These are phyloP conservation scores for Paramecium biaurelia DNA, from an alignment of 73 alveolate species.

Conservation along the genomic window DNA sequence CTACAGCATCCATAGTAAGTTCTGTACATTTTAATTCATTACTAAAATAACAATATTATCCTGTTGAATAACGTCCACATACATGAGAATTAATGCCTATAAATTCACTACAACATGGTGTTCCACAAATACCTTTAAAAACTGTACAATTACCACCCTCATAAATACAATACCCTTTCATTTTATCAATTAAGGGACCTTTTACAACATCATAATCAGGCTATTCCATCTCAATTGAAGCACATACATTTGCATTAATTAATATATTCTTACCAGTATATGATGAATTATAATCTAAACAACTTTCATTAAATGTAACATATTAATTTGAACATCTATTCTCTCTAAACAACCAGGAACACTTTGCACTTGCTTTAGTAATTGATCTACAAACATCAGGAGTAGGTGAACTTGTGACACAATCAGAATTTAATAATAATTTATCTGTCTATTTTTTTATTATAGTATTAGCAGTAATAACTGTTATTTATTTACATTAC, in stretches of 20 bases:
- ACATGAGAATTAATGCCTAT: slow-evolving; percentile 30
- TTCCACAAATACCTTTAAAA: not conserved
- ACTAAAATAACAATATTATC: not conserved
- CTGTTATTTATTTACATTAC: not conserved
- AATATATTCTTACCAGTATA: not conserved
- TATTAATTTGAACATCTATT: not conserved
- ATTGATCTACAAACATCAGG: slow-evolving; percentile 38
- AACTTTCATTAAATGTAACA: not conserved
- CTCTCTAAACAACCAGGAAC: not conserved
- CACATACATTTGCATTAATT: slow-evolving; percentile 35
- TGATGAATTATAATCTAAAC: not conserved
- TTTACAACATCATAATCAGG: not conserved
- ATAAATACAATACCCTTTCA: not conserved
- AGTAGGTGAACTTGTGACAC: slow-evolving; percentile 5
- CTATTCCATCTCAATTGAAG: not conserved
- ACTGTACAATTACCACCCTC: not conserved
- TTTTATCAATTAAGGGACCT: not conserved
- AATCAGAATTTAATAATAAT: not conserved
- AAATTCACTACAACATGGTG: slow-evolving; percentile 17
- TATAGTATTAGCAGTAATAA: not conserved
- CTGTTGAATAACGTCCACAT: not conserved
- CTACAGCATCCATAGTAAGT: not conserved
- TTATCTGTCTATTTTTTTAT: not conserved
- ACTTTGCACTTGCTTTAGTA: not conserved
- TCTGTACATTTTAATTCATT: slow-evolving; percentile 15